Evolutionary conservation across 2,329 filamentous ascomycete species (phyloP).

Genomic region (Sclerotinia trifoliorum): DNA sequence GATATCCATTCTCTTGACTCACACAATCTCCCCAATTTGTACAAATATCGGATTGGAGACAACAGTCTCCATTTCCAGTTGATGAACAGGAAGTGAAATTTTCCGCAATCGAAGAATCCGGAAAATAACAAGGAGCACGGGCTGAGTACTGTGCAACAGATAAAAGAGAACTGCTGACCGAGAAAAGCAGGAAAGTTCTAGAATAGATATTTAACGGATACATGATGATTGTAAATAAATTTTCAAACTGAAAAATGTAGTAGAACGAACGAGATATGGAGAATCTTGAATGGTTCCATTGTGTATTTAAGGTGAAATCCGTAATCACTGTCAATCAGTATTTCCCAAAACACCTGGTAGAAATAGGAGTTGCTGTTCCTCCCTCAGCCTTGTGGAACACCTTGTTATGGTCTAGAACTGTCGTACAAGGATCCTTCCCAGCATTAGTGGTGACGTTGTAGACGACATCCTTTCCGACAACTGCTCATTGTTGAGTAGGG

Average conservation of each 20-base stretch:
- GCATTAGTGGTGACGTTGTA: neutral
- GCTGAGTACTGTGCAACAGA: neutral
- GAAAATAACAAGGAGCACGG: conserved; percentile 23
- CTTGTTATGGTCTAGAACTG: neutral
- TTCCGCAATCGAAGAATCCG: conserved; percentile 22
- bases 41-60: conserved; percentile 25
- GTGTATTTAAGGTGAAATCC: neutral
- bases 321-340: neutral
- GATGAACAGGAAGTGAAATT: conserved; percentile 26
- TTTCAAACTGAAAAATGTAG: neutral
- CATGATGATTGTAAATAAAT: neutral
- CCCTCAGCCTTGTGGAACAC: neutral
- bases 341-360: neutral
- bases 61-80: conserved; percentile 26
- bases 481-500: neutral
- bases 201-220: neutral
- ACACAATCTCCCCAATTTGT: conserved; percentile 27
- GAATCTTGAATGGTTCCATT: neutral
- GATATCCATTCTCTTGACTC: conserved; percentile 27
- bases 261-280: neutral
- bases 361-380: neutral
- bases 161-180: neutral
- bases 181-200: neutral
- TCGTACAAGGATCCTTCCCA: neutral
- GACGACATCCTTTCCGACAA: neutral